Conservation (phyloP, 371 early-diverging fungal species). For the Mortierella sp. region DNA sequence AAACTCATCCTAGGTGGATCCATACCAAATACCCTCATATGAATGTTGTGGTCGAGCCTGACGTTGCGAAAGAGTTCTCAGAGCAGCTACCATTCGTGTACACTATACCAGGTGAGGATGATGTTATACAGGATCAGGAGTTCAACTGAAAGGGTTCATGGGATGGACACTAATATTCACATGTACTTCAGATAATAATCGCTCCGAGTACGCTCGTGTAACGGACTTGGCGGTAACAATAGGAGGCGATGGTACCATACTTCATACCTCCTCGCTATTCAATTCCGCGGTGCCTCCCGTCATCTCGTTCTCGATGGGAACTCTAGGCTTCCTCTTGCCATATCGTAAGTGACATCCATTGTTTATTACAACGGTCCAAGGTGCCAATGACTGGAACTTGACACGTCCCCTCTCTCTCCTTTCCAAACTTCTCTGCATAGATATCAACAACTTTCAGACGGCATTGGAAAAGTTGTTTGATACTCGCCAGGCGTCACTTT, state of each 20-base stretch:
- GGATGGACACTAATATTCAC: neutral
- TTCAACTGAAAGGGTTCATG: too few relatives aligned
- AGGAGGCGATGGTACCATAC: conserved; percentile 97
- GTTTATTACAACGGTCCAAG: too few relatives aligned
- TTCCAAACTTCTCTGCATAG: conserved; percentile 57
- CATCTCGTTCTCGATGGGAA: conserved; percentile 91
- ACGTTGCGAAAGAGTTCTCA: conserved; percentile 65
- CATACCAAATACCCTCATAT: conserved; percentile 63
- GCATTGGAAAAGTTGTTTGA: conserved; percentile 73
- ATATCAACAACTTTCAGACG: conserved; percentile 66
- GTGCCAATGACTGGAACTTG: neutral
- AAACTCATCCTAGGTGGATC: conserved; percentile 65
- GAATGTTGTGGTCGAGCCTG: conserved; percentile 77
- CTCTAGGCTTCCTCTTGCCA: conserved; percentile 91
- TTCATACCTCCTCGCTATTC: conserved; percentile 89
- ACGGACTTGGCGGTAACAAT: conserved; percentile 92
- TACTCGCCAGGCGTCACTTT: conserved; percentile 64
- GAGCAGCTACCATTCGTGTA: conserved; percentile 66
- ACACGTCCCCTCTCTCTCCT: too few relatives aligned
- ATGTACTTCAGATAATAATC: conserved; percentile 29
- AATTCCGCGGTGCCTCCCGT: conserved; percentile 86
- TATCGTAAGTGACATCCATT: conserved; percentile 60
- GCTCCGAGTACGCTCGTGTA: conserved; percentile 63
- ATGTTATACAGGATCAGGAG: too few relatives aligned
- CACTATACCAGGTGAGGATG: conserved; percentile 70